phyloP scores from a whole-genome alignment of 495 filamentous ascomycete species.

The Xylaria longipes region DNA sequence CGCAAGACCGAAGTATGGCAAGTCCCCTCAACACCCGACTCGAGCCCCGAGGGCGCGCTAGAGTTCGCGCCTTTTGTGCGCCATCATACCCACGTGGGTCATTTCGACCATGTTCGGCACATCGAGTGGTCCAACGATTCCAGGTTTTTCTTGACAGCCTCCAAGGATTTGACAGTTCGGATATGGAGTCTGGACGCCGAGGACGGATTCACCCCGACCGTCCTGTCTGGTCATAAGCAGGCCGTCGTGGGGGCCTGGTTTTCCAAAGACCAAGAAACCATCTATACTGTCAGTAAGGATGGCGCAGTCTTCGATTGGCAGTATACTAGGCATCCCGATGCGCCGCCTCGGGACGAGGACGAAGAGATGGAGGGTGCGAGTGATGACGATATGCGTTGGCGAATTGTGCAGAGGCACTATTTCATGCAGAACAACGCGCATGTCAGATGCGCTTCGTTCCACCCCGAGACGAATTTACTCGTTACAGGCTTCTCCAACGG shows the following conservation, averaged over 20 bases:
- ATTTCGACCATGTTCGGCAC: conserved; percentile 83
- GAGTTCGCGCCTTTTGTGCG: conserved; percentile 95
- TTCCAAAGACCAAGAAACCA: conserved; percentile 83
- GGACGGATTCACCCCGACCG: conserved; percentile 87
- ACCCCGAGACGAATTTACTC: conserved; percentile 82
- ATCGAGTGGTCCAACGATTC: conserved; percentile 97
- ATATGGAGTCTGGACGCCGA: conserved; percentile 93
- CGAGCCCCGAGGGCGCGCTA: conserved; percentile 76
- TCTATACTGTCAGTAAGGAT: conserved; percentile 65
- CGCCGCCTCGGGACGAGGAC: conserved; percentile 58
- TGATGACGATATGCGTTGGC: conserved; percentile 72
- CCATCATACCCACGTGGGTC: conserved; percentile 83
- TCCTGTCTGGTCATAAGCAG: conserved; percentile 86
- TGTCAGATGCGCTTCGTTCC: conserved; percentile 86
- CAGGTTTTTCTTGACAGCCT: conserved; percentile 87
- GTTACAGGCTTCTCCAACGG: conserved; percentile 95
- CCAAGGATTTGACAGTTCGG: conserved; percentile 88
- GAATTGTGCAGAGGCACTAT: conserved; percentile 84
- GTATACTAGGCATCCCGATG: conserved; percentile 62
- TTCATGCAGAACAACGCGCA: conserved; percentile 91
- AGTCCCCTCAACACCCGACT: conserved; percentile 84
- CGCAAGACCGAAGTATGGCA: conserved; percentile 93
- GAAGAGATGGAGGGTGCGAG: conserved; percentile 65
- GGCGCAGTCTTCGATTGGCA: conserved; percentile 68
- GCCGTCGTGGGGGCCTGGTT: conserved; percentile 89